A percentile compares a stretch with the other conserved stretches of the same genome.
These are phyloP conservation scores for Termitomyces sp. DNA, from an alignment of 768 basidiomycete genomes.

Conservation along the genomic window DNA sequence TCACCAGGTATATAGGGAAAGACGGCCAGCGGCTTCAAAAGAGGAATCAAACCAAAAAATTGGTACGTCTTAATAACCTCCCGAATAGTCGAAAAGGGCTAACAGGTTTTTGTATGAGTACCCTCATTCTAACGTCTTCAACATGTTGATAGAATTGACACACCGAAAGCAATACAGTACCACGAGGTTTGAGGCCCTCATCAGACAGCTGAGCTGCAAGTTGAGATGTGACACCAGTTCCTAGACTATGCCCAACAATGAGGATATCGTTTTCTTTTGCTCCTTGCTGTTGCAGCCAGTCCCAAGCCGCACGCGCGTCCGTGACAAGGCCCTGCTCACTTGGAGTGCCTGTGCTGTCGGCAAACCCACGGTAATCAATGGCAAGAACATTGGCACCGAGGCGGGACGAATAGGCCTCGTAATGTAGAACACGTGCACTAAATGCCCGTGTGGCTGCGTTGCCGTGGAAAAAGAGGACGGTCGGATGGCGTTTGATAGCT, in stretches of 20 bases:
- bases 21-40: constrained; percentile 67
- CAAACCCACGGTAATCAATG: constrained; percentile 93
- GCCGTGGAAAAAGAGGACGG: constrained; percentile 91
- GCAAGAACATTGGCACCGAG: constrained; percentile 75
- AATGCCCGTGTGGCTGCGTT: constrained; percentile 82
- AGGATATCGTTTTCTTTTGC: constrained; percentile 60
- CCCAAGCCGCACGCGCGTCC: constrained; percentile 79
- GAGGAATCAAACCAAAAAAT: constrained; percentile 64
- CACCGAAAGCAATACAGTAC: constrained; percentile 49
- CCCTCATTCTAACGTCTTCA: constrained; percentile 22
- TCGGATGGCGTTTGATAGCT: constrained; percentile 62
- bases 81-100: constrained; percentile 62
- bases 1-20: constrained; percentile 66
- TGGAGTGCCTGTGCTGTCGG: constrained; percentile 78
- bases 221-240: constrained; percentile 72
- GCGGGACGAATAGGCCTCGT: constrained; percentile 62
- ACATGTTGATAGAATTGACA: constrained; percentile 21
- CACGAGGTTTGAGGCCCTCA: constrained; percentile 40
- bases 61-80: constrained; percentile 69
- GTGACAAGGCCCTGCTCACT: constrained; percentile 68
- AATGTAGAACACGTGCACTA: constrained; percentile 63
- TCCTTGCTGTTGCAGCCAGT: constrained; percentile 67
- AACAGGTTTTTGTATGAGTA: constrained; percentile 34
- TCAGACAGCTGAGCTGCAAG: constrained; percentile 48
- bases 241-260: constrained; percentile 85